Evolutionary conservation across 148 eudicot species (phyloP), one percentile per base, ranked within the genome.

Genomic region (Oxyria digyna): DNA sequence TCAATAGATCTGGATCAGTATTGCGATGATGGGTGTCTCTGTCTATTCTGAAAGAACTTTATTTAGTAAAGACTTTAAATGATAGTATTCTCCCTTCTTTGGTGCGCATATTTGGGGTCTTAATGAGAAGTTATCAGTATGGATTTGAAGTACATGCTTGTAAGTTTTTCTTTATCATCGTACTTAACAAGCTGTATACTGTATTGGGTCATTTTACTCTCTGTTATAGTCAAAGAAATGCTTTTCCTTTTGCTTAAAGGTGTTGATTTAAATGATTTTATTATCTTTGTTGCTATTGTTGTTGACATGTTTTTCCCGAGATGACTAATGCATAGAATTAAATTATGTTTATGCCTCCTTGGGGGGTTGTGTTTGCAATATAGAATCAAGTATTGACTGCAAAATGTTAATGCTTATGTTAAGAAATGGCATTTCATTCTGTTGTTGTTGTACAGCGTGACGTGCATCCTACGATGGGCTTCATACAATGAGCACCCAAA

Each of bases 401-500:
- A 49, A 49, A 4, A 49, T 49, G 55, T 49, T 18, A 1, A 14
- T 6, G 8, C 2, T 57, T 57, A 4, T 57, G 33, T 0, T 26
- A 3, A 27, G 35, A 27, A 57, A 57, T 26, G 27, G 8, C 26
- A 12, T 29, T 3, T 15, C 35, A 12, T 14, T 27, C 20, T 59
- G 64, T 5, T 59, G 65, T 59, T 68, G 21, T 31, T 45, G 32
- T 68, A 17, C 79, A 92, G 97, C 78, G 89, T 89, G 85, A 85
- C 79, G 8, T 92, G 97, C 84, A 89, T 92, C 73, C 85, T 92
- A 42, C 85, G 76, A 70, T 92, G 97, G 97, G 96, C 97, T 24
- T 80, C 97, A 0, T 89, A 83, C 80, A 85, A 78, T 75, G 89
- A 85, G 55, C 83, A 75, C 72, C 90, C 97, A 10, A 89, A 85